Evolutionary conservation across 2,329 filamentous ascomycete species (phyloP).

Genomic region (Keithomyces neogunnii): DNA sequence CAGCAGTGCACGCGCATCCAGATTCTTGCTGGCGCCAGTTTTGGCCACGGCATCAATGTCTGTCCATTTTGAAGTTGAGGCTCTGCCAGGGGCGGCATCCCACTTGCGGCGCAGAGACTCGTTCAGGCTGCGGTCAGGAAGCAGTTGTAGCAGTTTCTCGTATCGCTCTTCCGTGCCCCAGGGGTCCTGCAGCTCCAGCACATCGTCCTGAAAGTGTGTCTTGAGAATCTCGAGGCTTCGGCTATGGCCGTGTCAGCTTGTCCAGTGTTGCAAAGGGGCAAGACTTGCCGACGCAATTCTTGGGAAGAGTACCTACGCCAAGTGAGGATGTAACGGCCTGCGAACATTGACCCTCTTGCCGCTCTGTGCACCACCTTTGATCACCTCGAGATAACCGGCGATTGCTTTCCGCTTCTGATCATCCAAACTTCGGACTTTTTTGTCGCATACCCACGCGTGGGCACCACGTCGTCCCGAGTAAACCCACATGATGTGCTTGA

Average conservation of each 20-base stretch:
- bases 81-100: conserved; percentile 71
- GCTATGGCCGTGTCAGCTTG: conserved; percentile 27
- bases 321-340: conserved; percentile 81
- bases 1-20: conserved; percentile 66
- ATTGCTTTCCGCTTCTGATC: conserved; percentile 80
- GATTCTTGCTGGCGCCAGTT: conserved; percentile 59
- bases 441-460: conserved; percentile 97
- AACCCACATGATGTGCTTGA: conserved; percentile 95
- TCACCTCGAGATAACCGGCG: conserved; percentile 79
- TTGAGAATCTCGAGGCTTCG: conserved; percentile 82
- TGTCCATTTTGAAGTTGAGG: conserved; percentile 78
- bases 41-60: conserved; percentile 86
- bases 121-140: conserved; percentile 72
- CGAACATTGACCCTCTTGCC: conserved; percentile 81
- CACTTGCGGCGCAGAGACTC: conserved; percentile 82
- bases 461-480: conserved; percentile 95
- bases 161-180: conserved; percentile 64
- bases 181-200: conserved; percentile 79
- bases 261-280: too few species aligned
- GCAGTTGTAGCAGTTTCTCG: conserved; percentile 70
- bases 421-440: conserved; percentile 72
- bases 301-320: conserved; percentile 45
- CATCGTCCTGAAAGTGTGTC: conserved; percentile 73
- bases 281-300: too few species aligned
- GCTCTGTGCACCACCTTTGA: conserved; percentile 78